Conservation (phyloP, 306 rosid genomes). For the Gleditsia sinensis region DNA sequence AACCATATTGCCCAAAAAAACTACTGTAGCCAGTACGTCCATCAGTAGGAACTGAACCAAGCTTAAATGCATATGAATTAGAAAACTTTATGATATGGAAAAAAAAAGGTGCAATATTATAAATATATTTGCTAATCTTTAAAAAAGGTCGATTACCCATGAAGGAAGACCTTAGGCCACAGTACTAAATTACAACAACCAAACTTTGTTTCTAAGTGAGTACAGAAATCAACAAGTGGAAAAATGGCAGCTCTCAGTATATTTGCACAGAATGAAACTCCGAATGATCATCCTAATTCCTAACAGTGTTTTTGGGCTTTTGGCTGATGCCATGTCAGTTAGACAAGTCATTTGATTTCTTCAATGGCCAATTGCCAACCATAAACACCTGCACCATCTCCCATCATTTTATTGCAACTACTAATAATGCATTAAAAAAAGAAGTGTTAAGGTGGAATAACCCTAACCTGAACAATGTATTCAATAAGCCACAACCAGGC, state of each 20-base stretch:
- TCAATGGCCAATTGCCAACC: too few relatives aligned
- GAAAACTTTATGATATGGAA: too few relatives aligned
- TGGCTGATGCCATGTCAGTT: neutral
- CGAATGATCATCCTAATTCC: neutral
- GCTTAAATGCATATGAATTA: too few relatives aligned
- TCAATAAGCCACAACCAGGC: too few relatives aligned
- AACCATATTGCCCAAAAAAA: too few relatives aligned
- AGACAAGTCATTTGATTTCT: too few relatives aligned
- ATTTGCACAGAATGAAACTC: neutral
- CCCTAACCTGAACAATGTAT: too few relatives aligned
- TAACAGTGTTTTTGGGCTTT: neutral
- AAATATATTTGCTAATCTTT: neutral
- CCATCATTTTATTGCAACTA: too few relatives aligned
- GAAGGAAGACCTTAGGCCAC: neutral
- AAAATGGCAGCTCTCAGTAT: neutral
- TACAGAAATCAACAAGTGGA: neutral
- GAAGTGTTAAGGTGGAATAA: too few relatives aligned
- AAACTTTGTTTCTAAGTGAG: neutral
- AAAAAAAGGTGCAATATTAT: neutral
- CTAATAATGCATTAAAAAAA: too few relatives aligned
- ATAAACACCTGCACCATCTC: too few relatives aligned
- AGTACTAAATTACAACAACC: neutral
- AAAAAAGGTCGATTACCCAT: neutral
- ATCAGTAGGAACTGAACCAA: too few relatives aligned
- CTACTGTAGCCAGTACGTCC: neutral